Evolutionary conservation across 2,329 filamentous ascomycete species (phyloP).

Genomic region (Monosporascus sp.): DNA sequence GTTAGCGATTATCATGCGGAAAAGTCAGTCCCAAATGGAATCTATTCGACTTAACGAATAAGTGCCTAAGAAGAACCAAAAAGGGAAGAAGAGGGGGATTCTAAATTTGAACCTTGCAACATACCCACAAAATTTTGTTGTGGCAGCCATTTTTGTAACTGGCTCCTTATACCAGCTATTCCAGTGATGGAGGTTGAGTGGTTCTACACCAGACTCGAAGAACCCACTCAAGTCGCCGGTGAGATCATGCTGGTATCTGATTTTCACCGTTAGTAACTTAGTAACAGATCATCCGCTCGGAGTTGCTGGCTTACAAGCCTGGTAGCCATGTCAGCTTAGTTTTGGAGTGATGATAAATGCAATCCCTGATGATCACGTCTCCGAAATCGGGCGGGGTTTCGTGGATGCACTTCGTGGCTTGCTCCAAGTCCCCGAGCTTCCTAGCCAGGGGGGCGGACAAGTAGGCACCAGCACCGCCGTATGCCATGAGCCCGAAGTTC

Average conservation of each 20-base stretch:
- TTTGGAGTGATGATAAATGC: slow-evolving; percentile 46
- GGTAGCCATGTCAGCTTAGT: slow-evolving; percentile 44
- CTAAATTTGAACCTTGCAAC: not conserved
- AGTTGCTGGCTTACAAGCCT: slow-evolving; percentile 28
- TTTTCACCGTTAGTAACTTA: not conserved
- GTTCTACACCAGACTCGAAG: slow-evolving; percentile 47
- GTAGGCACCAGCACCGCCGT: slow-evolving; percentile 53
- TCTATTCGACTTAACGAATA: not conserved
- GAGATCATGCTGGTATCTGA: slow-evolving; percentile 47
- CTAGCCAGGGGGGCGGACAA: slow-evolving; percentile 44
- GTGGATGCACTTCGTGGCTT: slow-evolving; percentile 41
- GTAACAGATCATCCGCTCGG: not conserved
- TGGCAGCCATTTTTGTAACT: slow-evolving; percentile 39
- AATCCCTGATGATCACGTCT: slow-evolving; percentile 48
- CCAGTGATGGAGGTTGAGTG: slow-evolving; percentile 55
- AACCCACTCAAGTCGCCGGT: slow-evolving; percentile 47
- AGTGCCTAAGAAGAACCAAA: not conserved
- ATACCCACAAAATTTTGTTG: slow-evolving; percentile 42
- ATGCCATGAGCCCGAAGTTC: slow-evolving; percentile 50
- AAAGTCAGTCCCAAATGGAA: not conserved
- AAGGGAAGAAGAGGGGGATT: not conserved
- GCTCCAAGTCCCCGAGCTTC: slow-evolving; percentile 32
- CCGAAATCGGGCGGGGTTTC: slow-evolving; percentile 35
- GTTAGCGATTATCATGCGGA: not conserved
- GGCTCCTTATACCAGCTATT: slow-evolving; percentile 50